Conservation (phyloP, 106 monocot genomes). For the Dioscorea dumetorum region DNA sequence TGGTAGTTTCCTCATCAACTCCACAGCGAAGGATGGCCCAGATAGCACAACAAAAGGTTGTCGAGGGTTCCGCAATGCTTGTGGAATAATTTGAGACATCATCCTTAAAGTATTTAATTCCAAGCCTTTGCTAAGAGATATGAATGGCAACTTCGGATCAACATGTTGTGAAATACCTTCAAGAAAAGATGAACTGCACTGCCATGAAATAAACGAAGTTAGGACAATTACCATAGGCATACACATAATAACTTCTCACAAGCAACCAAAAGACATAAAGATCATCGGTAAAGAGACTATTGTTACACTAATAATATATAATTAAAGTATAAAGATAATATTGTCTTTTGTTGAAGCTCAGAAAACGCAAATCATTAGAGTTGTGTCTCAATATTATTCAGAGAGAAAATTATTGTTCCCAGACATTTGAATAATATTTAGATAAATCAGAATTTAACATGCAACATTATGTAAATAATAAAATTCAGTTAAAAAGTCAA, state of each 20-base stretch:
- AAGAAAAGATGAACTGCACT: constrained; percentile 97
- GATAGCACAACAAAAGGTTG: constrained; percentile 85
- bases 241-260: background rate
- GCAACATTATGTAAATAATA: too few species aligned
- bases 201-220: constrained; percentile 42
- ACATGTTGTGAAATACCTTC: constrained; percentile 76
- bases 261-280: too few species aligned
- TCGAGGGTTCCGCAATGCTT: constrained; percentile 66
- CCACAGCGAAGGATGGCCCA: constrained; percentile 91
- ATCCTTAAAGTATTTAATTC: constrained; percentile 84
- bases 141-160: constrained; percentile 83
- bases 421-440: too few species aligned
- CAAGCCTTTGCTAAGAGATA: constrained; percentile 96
- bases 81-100: constrained; percentile 96
- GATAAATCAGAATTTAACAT: too few species aligned
- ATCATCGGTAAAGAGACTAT: too few species aligned
- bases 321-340: too few species aligned
- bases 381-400: too few species aligned
- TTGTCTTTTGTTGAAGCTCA: too few species aligned
- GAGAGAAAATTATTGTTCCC: too few species aligned
- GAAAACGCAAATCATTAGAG: too few species aligned
- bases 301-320: too few species aligned
- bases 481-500: too few species aligned
- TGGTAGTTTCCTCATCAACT: constrained; percentile 87
- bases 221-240: background rate